Conservation (phyloP, 2,329 filamentous ascomycete genomes). For the Trichophyton benhamiae region DNA sequence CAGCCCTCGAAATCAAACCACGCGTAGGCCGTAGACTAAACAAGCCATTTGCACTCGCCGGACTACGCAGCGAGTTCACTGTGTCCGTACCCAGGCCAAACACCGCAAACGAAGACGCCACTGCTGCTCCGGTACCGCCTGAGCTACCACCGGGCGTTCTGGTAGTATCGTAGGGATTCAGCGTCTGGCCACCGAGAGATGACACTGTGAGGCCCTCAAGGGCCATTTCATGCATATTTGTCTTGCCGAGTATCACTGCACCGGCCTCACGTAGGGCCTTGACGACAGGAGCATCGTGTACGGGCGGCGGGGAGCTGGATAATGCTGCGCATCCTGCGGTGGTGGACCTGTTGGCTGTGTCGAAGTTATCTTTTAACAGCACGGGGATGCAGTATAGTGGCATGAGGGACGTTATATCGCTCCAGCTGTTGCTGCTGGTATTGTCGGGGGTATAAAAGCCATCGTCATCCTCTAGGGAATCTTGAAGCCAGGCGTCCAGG, state of each 20-base stretch:
- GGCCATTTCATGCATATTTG: conserved; percentile 52
- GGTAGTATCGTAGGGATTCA: conserved; percentile 53
- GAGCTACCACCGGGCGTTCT: conserved; percentile 56
- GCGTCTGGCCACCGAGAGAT: conserved; percentile 50
- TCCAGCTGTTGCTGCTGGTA: background rate
- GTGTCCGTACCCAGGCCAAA: conserved; percentile 49
- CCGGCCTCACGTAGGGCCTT: conserved; percentile 39
- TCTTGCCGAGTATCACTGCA: conserved; percentile 48
- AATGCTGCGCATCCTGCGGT: conserved; percentile 45
- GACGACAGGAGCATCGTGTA: conserved; percentile 40
- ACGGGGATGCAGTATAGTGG: conserved; percentile 50
- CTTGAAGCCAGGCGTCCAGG: conserved; percentile 30
- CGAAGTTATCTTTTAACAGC: conserved; percentile 53
- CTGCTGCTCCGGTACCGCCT: conserved; percentile 49
- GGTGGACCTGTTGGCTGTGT: conserved; percentile 44
- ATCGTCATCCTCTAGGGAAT: background rate
- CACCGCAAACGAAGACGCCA: conserved; percentile 47
- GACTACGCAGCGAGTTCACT: conserved; percentile 50
- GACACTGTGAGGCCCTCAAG: conserved; percentile 52
- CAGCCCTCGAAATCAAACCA: conserved; percentile 39
- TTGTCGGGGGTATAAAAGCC: background rate
- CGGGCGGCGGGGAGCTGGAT: conserved; percentile 28
- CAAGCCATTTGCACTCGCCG: conserved; percentile 49
- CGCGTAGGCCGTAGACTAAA: conserved; percentile 48
- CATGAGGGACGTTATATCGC: conserved; percentile 21